Evolutionary conservation across 345 rosid species (phyloP).

Genomic region (Lepidium aucheri): DNA sequence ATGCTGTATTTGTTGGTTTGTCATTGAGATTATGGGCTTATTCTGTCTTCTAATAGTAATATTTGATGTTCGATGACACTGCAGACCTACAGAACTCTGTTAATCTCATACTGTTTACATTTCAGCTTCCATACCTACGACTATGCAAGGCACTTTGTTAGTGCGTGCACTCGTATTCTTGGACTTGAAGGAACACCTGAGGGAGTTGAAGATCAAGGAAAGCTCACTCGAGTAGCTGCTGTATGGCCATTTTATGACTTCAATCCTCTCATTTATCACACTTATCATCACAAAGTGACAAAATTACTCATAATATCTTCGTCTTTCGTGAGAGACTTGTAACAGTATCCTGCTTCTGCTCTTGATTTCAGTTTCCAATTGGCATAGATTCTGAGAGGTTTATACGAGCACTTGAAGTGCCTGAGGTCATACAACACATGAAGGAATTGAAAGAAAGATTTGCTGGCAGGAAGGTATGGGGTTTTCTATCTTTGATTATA

Average conservation of each 20-base stretch:
- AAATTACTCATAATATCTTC: neutral
- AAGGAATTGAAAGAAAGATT: conserved; percentile 83
- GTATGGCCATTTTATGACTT: conserved; percentile 40
- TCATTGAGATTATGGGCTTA: neutral
- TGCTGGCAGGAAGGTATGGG: conserved; percentile 80
- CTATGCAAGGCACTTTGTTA: conserved; percentile 97
- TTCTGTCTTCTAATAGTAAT: neutral
- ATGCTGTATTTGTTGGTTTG: neutral
- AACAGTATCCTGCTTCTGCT: conserved; percentile 9
- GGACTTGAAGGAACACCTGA: conserved; percentile 99
- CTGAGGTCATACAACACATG: conserved; percentile 61
- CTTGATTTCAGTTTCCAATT: conserved; percentile 73
- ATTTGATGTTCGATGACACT: neutral
- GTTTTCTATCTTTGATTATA: neutral
- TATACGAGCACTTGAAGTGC: conserved; percentile 66
- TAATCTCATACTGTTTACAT: neutral
- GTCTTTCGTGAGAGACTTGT: neutral
- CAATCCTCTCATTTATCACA: conserved; percentile 1
- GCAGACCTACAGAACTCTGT: neutral
- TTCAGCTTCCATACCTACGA: conserved; percentile 97
- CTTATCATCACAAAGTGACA: too few relatives aligned
- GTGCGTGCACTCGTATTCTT: conserved; percentile 98
- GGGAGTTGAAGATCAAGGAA: conserved; percentile 98
- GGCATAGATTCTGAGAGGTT: conserved; percentile 94
- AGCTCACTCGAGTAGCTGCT: conserved; percentile 94